Conservation (phyloP, 225 moss, liverwort and hornwort species). For the Neckera pumila region DNA sequence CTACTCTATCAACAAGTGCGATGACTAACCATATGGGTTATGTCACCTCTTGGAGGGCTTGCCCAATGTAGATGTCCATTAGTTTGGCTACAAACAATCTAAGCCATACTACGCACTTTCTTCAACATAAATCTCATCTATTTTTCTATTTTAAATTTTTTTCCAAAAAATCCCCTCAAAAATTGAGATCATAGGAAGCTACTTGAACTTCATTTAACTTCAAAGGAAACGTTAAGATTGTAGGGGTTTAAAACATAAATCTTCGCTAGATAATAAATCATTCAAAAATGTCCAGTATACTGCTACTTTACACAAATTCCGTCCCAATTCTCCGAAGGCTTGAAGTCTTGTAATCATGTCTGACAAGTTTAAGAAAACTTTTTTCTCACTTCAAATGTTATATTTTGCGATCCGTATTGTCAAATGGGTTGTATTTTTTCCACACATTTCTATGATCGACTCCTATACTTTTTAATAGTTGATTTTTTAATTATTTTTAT, state of each 20-base stretch:
- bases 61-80: no score
- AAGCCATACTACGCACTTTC: no score
- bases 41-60: no score
- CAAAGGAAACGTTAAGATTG: rapidly evolving
- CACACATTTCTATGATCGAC: neutral
- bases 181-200: neutral
- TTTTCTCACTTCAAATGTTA: neutral
- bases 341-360: neutral
- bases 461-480: neutral
- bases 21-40: no score
- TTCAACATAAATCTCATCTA: neutral
- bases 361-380: neutral
- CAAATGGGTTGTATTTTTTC: neutral
- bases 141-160: rapidly evolving
- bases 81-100: no score
- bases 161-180: neutral
- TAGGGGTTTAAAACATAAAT: neutral
- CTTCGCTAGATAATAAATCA: neutral
- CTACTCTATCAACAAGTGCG: no score
- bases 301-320: neutral
- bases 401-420: neutral
- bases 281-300: neutral
- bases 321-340: neutral
- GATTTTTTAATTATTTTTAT: neutral
- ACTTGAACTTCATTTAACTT: rapidly evolving